Base-by-base conservation (phyloP, 2,329 filamentous ascomycete genomes). In the Colletotrichum spinosum region DNA sequence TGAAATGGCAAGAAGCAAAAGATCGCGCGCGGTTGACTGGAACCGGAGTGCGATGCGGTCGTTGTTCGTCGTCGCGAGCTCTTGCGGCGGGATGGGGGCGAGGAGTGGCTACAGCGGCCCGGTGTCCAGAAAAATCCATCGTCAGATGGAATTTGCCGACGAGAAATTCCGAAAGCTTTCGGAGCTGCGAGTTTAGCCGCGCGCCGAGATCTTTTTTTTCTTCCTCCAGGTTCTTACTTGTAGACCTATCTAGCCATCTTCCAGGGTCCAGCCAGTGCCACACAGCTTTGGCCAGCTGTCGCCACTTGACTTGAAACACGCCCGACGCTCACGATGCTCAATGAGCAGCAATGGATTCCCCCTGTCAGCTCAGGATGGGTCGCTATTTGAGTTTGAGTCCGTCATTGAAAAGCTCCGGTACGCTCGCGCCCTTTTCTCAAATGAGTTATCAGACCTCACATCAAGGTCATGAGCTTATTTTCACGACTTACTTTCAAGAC, bases 131-230 rank as follows among this genome's bases (percentile, higher is more conserved):
- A 67, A 67, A 67, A 51, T 55, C 60, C 64, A 55, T 60, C 49
- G 57, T 41, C 46, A 57, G 4, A 49, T 61, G 45, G 42, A 65
- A 39, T 50, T 55, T 59, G 60, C 64, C 54, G 60, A 65, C 49
- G 60, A 67, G 41, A 67, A 67, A 67, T 67, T 67, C 64, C 64
- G 60, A 51, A 48, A 15, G 13, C 15, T 34, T 58, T 51, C 51
- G 38, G 45, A 13, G 17, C 7, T 8, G 7, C 17, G 25, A 38
- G 62, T 65, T 65, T 62, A 8, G 10, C 62, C 62, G 51, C 25
- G 4, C 39, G 46, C 62, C 62, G 62, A 52, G 17, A 25, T 12
- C 11, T 53, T 25, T 58, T 11, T 8, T 50, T 50, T 42, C 17
- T 11, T 34, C 17, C 2, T 50, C 6, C 25, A 25, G 25, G 15